Evolutionary conservation across 345 rosid species (phyloP), one percentile per base, ranked within the genome.

Genomic region (Brassica nigra): DNA sequence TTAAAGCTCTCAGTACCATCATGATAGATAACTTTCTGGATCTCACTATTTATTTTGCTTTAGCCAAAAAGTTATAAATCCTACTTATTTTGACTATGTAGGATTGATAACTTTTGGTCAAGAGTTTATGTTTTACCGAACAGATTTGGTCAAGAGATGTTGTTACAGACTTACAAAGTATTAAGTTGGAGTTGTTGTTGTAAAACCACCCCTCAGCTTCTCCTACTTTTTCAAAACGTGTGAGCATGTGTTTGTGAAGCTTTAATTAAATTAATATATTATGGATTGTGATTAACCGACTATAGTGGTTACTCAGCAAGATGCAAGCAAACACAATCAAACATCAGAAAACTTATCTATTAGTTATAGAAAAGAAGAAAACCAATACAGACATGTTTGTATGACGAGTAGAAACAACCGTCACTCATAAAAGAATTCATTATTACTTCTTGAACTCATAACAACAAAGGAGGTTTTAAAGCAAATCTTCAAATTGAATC

Each of bases 401-500:
- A 44, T 3, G 52, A 44, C n/a, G 14, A 42, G 49, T 42, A 42
- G 4, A 42, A 42, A 42, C 49, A 42, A 42, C 49, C 14, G 49
- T 12, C 15, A 47, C 54, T 47, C 18, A n/a, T 49, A 49, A 49
- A 49, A 49, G 57, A 49, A 49, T 49, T 49, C 57, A n/a, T 49
- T 49, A 49, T 49, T 49, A 49, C 18, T 49, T 49, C 10, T 49
- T 49, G 57, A 49, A 70, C 76, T 70, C 57, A 23, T 3, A 47
- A 70, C 54, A 70, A 20, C 57, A 49, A n/a, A 3, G 52, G 52
- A 65, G 65, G 4, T 31, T 14, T 44, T 3, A 49, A 47, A 49
- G 57, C 57, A 49, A 49, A 49, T 49, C 57, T 49, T 49, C 57
- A 31, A 42, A 28, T 4, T 27, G 59, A 79, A 68, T 80, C 83